Base-by-base conservation (phyloP, 306 rosid species). In the Prunus campanulata region DNA sequence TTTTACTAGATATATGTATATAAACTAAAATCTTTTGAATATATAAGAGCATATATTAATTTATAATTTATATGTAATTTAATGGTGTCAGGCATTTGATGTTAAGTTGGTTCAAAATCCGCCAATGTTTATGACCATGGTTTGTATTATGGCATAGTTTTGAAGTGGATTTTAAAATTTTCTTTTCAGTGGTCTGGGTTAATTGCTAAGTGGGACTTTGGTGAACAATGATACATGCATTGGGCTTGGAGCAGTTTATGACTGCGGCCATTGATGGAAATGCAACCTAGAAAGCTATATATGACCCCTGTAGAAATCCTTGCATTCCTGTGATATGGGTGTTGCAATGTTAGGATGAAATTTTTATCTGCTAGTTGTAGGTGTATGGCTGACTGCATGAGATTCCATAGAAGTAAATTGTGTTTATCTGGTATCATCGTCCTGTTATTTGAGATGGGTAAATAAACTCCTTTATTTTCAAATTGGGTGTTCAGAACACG, bases 211-310 rank as follows among this genome's bases (percentile, higher is more conserved):
- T 56, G 27, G 27, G 62, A n/a, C 20, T 20, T 68, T 24, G 44
- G 7, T 12, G 74, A 56, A 77, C 66, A 79, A 86, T 83, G 86
- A 80, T 70, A 75, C 47, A 50, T 78, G 78, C 83, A 75, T 82
- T 83, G 82, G 82, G 78, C 83, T 86, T 77, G 72, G 82, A 80
- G 79, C 82, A 78, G 80, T 71, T 16, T 32, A 63, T 56, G 48
- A 35, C 59, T 77, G 77, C 54, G 3, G 15, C 47, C 77, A 22
- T 60, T 83, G 85, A 80, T 70, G 77, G 81, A 80, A 77, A 71
- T 74, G 39, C 66, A 61, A 19, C 42, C 42, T 61, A 12, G 30
- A 22, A 20, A 54, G 13, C 63, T 61, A 27, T 61, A 11, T 61
- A 12, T 27, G 39, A 25, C 11, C 66, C 14, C 15, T 0, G 64